phyloP scores from a whole-genome alignment of 192 early-diverging fungal genomes.

The Nowakowskiella sp. region DNA sequence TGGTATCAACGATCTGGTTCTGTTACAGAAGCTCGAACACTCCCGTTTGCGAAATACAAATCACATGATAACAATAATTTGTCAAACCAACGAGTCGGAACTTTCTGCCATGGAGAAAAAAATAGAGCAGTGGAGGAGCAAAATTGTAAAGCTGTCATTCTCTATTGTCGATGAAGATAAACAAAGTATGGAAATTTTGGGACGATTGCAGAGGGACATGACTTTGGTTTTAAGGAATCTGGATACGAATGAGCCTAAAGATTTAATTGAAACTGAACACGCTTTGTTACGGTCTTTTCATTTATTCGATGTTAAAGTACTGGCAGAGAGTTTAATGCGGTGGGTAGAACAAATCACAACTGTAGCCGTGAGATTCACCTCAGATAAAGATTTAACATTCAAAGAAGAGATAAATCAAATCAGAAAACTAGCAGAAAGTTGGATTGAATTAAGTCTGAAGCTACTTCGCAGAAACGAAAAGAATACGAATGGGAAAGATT shows the following conservation, averaged over 20 bases:
- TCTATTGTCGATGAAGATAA: conserved; percentile 49
- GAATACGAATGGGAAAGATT: conserved; percentile 41
- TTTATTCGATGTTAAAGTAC: conserved; percentile 32
- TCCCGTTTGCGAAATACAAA: conserved; percentile 32
- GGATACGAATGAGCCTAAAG: conserved; percentile 27
- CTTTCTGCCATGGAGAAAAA: conserved; percentile 36
- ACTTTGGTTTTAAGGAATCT: conserved; percentile 42
- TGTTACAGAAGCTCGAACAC: conserved; percentile 44
- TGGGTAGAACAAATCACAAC: conserved; percentile 43
- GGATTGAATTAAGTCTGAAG: conserved; percentile 37
- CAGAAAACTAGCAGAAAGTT: conserved; percentile 34
- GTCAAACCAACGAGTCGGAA: conserved; percentile 38
- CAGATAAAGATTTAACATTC: conserved; percentile 37
- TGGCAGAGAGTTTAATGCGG: conserved; percentile 33
- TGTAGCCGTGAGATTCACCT: conserved; percentile 44
- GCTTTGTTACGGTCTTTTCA: conserved; percentile 40
- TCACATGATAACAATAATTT: conserved; percentile 45
- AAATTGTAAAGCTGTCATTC: conserved; percentile 39
- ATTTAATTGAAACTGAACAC: conserved; percentile 34
- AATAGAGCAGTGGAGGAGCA: conserved; percentile 43
- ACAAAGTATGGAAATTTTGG: conserved; percentile 38
- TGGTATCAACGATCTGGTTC: conserved; percentile 40
- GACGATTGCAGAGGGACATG: conserved; percentile 43
- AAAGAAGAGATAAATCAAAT: conserved; percentile 38
- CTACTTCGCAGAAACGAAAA: conserved; percentile 40